Evolutionary conservation across 2,329 filamentous ascomycete genomes (phyloP), one percentile per base, ranked within the genome.

Genomic region (Gaeumannomyces sp.): DNA sequence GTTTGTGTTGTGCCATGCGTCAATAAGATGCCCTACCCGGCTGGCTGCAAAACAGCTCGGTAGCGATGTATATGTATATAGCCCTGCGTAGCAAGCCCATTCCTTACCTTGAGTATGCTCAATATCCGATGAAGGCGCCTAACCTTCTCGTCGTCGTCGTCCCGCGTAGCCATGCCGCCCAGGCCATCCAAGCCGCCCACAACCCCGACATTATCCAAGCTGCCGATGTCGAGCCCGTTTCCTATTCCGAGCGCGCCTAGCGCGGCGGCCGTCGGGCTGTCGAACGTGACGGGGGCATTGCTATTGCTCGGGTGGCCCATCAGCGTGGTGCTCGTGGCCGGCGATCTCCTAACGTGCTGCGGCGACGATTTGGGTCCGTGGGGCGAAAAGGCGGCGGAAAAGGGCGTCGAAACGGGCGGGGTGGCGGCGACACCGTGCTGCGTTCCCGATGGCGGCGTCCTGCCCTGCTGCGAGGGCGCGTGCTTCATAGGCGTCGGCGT

Each of bases 321-420:
- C 66, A 85, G 71, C 1, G 77, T 80, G 16, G 79, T 80, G 58
- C 77, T 75, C 57, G 81, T 82, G 16, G 85, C 85, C 1, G 86
- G 85, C 8, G 85, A 88, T 71, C 86, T 86, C 76, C 85, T 87
- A 57, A 88, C 78, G 65, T 87, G 84, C 73, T 89, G 85, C 4
- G 87, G 87, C 63, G 87, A 89, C 11, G 85, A 87, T 62, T 81
- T 79, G 13, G 79, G 82, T 38, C 80, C 85, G 33, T 77, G 79
- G 4, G 86, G 86, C 2, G 86, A 87, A 71, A 88, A 85, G 50
- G 81, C 84, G n/a, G 81, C 79, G 27, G 85, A 88, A 75, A 89
- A 89, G 19, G 86, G 86, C 1, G 86, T 89, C 50, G 86, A 88
- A 29, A 87, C 86, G n/a, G 86, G 85, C 19, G 87, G 87, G 7